These are phyloP conservation scores for Cordia subcordata DNA, from an alignment of 257 asterid genomes.

Conservation along the genomic window DNA sequence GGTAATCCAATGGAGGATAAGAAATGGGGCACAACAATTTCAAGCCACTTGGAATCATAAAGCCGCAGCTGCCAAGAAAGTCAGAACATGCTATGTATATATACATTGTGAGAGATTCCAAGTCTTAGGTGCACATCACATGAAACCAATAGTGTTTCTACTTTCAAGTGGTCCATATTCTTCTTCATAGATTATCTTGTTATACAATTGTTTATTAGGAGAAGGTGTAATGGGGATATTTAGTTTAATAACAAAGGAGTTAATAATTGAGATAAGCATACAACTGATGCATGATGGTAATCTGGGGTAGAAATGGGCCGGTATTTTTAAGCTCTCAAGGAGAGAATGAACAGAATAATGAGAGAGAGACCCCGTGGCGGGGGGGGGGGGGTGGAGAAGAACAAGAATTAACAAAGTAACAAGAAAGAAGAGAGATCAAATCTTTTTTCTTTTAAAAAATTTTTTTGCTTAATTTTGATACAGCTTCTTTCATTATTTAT, in stretches of 20 bases:
- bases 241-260: conserved; percentile 3
- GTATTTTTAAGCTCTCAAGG: too few species aligned
- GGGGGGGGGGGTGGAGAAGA: too few species aligned
- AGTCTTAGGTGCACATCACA: conserved; percentile 7
- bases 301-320: too few species aligned
- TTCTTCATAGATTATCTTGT: not conserved
- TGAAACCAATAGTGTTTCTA: conserved; percentile 1
- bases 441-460: too few species aligned
- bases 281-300: too few species aligned
- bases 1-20: not conserved
- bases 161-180: conserved; percentile 4
- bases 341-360: too few species aligned
- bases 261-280: conserved; percentile 2
- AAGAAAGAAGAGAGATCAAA: too few species aligned
- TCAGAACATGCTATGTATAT: conserved; percentile 1
- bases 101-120: not conserved
- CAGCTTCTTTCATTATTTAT: too few species aligned
- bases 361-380: too few species aligned
- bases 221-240: conserved; percentile 2
- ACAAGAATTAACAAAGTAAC: too few species aligned
- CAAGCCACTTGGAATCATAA: not conserved
- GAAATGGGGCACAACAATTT: not conserved
- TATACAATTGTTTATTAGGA: conserved; percentile 3
- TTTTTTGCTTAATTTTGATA: too few species aligned
- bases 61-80: not conserved